phyloP scores from a whole-genome alignment of 2,329 filamentous ascomycete genomes.

The Chaetomiaceae sp. region DNA sequence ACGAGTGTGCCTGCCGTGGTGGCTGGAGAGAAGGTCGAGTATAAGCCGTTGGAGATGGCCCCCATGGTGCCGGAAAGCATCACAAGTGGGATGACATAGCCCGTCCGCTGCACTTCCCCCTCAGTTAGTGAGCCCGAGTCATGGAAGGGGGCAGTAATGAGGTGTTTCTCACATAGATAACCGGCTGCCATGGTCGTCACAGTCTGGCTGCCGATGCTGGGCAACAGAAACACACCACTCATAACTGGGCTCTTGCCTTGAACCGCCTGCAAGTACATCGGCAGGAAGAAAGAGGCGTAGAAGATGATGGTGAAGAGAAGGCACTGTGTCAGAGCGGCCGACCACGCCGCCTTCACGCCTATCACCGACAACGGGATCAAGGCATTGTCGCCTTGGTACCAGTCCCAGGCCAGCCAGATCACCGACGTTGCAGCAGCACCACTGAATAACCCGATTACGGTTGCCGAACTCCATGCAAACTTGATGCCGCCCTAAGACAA shows the following conservation, averaged over 20 bases:
- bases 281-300: constrained; percentile 27
- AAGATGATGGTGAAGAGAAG: constrained; percentile 23
- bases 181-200: constrained; percentile 21
- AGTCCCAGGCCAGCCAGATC: constrained; percentile 38
- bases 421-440: constrained; percentile 30
- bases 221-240: constrained; percentile 31
- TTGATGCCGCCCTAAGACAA: constrained; percentile 38
- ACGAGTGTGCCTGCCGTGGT: constrained; percentile 18
- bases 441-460: constrained; percentile 37
- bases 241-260: constrained; percentile 24
- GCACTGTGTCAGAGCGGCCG: constrained; percentile 19
- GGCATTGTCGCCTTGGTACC: constrained; percentile 24
- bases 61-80: constrained; percentile 16
- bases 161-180: constrained; percentile 19
- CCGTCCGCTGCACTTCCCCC: constrained; percentile 19
- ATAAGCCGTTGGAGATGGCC: constrained; percentile 20
- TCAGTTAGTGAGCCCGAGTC: neutral
- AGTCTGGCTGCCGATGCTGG: constrained; percentile 26
- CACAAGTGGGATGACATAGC: constrained; percentile 21
- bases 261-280: constrained; percentile 36
- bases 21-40: constrained; percentile 16
- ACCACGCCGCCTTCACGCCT: constrained; percentile 21
- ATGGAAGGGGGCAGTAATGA: neutral
- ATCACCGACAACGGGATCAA: constrained; percentile 26
- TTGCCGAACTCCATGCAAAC: constrained; percentile 35